phyloP scores from a whole-genome alignment of 2,329 filamentous ascomycete species.

The Gliomastix tumulicola region DNA sequence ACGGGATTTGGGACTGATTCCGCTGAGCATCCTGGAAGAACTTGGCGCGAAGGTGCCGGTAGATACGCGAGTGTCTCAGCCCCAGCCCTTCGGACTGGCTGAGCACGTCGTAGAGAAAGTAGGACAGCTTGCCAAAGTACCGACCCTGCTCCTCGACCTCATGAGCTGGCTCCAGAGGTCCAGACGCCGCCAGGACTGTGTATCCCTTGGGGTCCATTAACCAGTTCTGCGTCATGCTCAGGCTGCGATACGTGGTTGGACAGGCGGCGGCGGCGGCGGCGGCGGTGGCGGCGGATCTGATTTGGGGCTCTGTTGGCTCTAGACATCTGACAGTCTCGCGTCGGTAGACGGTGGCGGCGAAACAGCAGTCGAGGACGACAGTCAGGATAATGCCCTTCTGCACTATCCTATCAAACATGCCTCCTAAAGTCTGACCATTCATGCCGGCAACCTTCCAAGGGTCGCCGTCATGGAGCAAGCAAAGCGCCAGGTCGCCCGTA shows the following conservation, averaged over 20 bases:
- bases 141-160: not conserved
- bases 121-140: not conserved
- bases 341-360: not conserved
- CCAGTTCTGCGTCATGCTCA: not conserved
- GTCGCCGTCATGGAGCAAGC: not conserved
- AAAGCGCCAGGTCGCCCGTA: not conserved
- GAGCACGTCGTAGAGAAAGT: not conserved
- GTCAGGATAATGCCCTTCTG: not conserved
- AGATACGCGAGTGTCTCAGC: not conserved
- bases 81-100: not conserved
- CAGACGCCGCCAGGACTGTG: not conserved
- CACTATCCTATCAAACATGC: not conserved
- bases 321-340: not conserved
- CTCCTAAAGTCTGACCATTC: not conserved
- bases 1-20: not conserved
- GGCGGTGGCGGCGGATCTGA: not conserved
- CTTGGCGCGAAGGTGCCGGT: not conserved
- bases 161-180: not conserved
- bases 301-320: not conserved
- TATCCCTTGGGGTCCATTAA: not conserved
- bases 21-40: not conserved
- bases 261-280: not conserved
- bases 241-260: not conserved
- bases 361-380: not conserved
- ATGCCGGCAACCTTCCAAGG: not conserved